These are phyloP conservation scores for Chrysanthemum makinoi DNA, from an alignment of 129 eudicot species.

Conservation along the genomic window DNA sequence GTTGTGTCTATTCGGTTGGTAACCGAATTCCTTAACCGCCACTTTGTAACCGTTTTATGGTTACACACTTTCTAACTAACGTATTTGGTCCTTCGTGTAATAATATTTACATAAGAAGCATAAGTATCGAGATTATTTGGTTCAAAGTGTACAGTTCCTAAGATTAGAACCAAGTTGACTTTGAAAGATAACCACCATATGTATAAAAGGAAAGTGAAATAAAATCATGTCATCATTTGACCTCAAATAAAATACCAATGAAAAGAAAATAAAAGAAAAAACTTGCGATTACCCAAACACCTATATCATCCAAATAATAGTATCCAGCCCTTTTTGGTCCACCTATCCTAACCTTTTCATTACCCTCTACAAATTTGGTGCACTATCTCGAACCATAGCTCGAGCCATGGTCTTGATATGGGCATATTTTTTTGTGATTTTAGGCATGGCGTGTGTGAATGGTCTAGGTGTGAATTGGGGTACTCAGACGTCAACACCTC, in stretches of 20 bases:
- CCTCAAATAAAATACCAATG: background rate
- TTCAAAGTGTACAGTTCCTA: too few relatives aligned
- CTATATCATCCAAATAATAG: background rate
- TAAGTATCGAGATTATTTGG: too few relatives aligned
- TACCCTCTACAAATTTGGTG: slow-evolving; percentile 3
- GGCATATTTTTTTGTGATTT: slow-evolving; percentile 24
- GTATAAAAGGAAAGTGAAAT: slow-evolving; percentile 8
- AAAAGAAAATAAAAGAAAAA: background rate
- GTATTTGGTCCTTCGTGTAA: too few relatives aligned
- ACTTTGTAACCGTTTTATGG: too few relatives aligned
- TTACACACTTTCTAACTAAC: too few relatives aligned
- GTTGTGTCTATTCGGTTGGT: too few relatives aligned
- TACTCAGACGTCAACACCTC: slow-evolving; percentile 31
- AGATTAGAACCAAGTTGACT: too few relatives aligned
- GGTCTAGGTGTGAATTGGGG: slow-evolving; percentile 57
- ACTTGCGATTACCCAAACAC: background rate
- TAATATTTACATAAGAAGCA: too few relatives aligned
- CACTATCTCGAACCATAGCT: slow-evolving; percentile 33
- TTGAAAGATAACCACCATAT: too few relatives aligned
- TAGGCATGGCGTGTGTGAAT: background rate
- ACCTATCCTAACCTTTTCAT: slow-evolving; percentile 13
- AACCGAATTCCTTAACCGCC: too few relatives aligned
- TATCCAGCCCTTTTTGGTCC: background rate
- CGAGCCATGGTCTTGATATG: slow-evolving; percentile 47
- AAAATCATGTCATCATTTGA: slow-evolving; percentile 13